Evolutionary conservation across 495 filamentous ascomycete species (phyloP).

Genomic region (Penicillium egyptiacum): DNA sequence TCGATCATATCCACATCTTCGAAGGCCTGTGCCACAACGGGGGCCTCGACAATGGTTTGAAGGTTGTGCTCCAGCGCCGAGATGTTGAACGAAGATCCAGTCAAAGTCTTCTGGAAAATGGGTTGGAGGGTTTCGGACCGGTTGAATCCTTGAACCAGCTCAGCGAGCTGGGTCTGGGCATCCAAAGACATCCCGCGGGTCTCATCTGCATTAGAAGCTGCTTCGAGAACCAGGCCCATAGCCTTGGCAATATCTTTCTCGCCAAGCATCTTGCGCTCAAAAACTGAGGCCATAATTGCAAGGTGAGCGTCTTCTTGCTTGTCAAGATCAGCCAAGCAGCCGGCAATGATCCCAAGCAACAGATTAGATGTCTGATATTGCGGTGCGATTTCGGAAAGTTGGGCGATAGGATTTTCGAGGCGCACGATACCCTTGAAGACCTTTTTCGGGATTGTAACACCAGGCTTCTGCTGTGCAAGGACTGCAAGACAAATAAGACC

Average conservation of each 20-base stretch:
- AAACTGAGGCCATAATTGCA: slow-evolving; percentile 56
- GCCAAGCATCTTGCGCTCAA: slow-evolving; percentile 60
- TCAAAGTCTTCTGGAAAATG: slow-evolving; percentile 57
- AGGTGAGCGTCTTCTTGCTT: slow-evolving; percentile 59
- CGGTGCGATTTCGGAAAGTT: slow-evolving; percentile 59
- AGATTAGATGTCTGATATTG: slow-evolving; percentile 71
- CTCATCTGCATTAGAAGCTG: slow-evolving; percentile 33
- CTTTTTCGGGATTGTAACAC: slow-evolving; percentile 55
- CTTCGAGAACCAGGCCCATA: slow-evolving; percentile 60
- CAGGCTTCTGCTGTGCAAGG: slow-evolving; percentile 71
- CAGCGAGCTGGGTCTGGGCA: slow-evolving; percentile 61
- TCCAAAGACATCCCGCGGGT: slow-evolving; percentile 44
- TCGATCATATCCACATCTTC: slow-evolving; percentile 57
- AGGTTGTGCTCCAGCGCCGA: slow-evolving; percentile 69
- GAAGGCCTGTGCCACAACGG: slow-evolving; percentile 32
- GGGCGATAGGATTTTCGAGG: slow-evolving; percentile 55
- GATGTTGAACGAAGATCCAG: slow-evolving; percentile 62
- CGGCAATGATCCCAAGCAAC: slow-evolving; percentile 67
- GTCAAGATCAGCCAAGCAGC: slow-evolving; percentile 62
- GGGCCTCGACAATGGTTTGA: slow-evolving; percentile 60
- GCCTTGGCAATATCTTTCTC: slow-evolving; percentile 60
- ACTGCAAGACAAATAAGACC: slow-evolving; percentile 81
- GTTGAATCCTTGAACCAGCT: slow-evolving; percentile 60
- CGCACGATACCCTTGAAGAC: slow-evolving; percentile 69
- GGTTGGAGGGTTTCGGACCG: slow-evolving; percentile 54